Percentiles rank a stretch among this genome's conserved stretches.
Conservation (phyloP, 257 asterid genomes). For the Solanum etuberosum region DNA sequence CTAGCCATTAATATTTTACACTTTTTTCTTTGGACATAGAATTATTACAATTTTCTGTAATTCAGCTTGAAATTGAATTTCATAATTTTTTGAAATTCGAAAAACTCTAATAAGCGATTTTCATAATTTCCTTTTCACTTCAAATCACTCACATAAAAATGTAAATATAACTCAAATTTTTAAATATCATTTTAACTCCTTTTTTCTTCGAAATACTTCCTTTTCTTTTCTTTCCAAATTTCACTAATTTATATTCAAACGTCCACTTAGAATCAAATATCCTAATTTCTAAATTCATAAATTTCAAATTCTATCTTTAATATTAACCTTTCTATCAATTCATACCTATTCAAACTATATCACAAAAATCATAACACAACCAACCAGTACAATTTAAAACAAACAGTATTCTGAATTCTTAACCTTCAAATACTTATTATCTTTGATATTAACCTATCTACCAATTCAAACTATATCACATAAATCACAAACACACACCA, state of each 20-base stretch:
- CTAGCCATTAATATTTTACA: neutral
- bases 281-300: neutral
- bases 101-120: neutral
- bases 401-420: neutral
- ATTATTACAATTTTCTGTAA: neutral
- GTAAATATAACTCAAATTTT: neutral
- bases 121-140: neutral
- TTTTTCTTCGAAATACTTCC: neutral
- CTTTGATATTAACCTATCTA: neutral
- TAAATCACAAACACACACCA: neutral
- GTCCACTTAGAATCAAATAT: fast-evolving
- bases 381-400: too few relatives aligned
- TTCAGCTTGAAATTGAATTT: too few relatives aligned
- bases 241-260: neutral
- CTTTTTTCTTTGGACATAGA: neutral
- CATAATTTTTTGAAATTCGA: too few relatives aligned
- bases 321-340: neutral
- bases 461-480: neutral
- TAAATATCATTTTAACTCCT: neutral
- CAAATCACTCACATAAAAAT: neutral
- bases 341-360: neutral
- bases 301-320: neutral
- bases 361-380: too few relatives aligned
- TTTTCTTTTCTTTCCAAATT: neutral
- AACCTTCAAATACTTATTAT: neutral